Conservation (phyloP, 2,329 filamentous ascomycete species). For the Arthrobotrys megalospora region DNA sequence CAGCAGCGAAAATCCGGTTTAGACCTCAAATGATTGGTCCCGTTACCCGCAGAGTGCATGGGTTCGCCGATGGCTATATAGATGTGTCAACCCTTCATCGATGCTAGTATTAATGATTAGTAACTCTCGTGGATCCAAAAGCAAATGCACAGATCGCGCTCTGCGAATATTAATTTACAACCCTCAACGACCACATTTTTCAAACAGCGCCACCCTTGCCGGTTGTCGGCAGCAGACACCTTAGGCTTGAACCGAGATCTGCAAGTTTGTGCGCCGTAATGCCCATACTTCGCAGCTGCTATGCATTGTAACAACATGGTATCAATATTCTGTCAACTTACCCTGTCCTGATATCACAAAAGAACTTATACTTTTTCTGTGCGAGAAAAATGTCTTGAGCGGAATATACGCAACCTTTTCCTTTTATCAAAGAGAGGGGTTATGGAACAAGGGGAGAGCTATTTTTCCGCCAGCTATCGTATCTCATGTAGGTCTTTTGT, state of each 20-base stretch:
- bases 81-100: neutral
- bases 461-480: too few species aligned
- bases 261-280: neutral
- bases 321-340: too few species aligned
- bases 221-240: neutral
- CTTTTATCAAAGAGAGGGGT: too few species aligned
- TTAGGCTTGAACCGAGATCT: too few species aligned
- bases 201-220: neutral
- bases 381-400: too few species aligned
- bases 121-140: conserved; percentile 2
- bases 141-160: neutral
- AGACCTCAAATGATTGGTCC: conserved; percentile 8
- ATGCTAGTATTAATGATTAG: conserved; percentile 7
- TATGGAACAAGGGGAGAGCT: too few species aligned
- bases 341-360: too few species aligned
- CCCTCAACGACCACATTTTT: neutral
- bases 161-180: conserved; percentile 7
- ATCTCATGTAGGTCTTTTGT: too few species aligned
- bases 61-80: neutral
- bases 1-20: neutral
- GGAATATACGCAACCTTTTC: too few species aligned
- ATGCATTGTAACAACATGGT: too few species aligned
- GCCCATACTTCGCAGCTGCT: neutral
- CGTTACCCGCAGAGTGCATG: conserved; percentile 1
- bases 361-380: too few species aligned